phyloP scores from a whole-genome alignment of 441 rosid species.

The Syzygium malaccense region DNA sequence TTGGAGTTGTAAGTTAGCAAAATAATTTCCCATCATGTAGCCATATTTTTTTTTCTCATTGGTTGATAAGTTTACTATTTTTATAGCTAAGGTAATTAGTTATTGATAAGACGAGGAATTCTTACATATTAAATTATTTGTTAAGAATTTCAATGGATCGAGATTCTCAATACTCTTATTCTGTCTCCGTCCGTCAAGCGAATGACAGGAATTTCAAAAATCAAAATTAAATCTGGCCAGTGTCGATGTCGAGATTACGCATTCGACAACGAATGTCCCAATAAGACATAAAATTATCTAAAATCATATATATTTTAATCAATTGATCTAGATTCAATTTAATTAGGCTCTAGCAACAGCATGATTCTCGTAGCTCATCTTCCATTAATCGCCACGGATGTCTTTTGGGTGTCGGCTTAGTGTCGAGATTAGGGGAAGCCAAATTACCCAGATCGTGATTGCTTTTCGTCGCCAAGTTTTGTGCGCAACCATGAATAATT shows the following conservation, averaged over 20 bases:
- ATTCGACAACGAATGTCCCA: background rate
- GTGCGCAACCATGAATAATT: background rate
- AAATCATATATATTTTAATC: background rate
- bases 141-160: background rate
- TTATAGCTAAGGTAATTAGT: background rate
- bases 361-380: background rate
- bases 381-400: background rate
- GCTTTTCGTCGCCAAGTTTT: background rate
- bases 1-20: background rate
- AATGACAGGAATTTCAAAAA: background rate
- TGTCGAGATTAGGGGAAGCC: background rate
- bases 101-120: background rate
- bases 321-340: background rate
- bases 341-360: background rate
- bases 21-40: background rate
- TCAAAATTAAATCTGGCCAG: background rate
- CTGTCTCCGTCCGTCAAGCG: rapidly evolving
- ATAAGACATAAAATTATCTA: background rate
- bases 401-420: background rate
- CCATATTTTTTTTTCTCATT: background rate
- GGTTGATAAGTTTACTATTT: background rate
- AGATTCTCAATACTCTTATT: background rate
- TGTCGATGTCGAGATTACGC: background rate
- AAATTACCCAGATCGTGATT: background rate
- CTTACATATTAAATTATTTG: background rate